phyloP scores from a whole-genome alignment of 495 filamentous ascomycete species.

The Penicillium paxilli region DNA sequence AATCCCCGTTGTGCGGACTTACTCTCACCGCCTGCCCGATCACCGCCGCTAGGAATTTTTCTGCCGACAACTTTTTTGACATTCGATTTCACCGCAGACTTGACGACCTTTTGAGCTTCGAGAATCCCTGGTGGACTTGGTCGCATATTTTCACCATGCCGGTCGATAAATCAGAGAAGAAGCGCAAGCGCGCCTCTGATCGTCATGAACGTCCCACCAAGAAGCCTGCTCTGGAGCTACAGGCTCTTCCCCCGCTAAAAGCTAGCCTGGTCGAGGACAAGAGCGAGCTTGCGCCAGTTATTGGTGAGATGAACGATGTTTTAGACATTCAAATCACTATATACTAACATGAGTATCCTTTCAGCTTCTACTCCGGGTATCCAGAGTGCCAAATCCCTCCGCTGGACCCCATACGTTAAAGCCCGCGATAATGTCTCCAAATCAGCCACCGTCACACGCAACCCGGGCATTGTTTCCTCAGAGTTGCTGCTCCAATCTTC shows the following conservation, averaged over 20 bases:
- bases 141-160: constrained; percentile 42
- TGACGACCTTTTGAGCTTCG: constrained; percentile 11
- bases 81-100: constrained; percentile 25
- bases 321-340: background rate
- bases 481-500: constrained; percentile 81
- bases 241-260: constrained; percentile 42
- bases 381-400: constrained; percentile 51
- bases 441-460: constrained; percentile 37
- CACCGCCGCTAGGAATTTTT: constrained; percentile 25
- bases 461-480: constrained; percentile 42
- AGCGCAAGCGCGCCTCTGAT: constrained; percentile 68
- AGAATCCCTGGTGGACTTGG: background rate
- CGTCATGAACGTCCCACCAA: constrained; percentile 59
- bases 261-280: constrained; percentile 60
- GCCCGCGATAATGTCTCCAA: constrained; percentile 38
- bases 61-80: constrained; percentile 25
- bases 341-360: constrained; percentile 8
- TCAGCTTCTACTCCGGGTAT: constrained; percentile 71
- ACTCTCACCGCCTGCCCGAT: constrained; percentile 26
- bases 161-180: constrained; percentile 59
- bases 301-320: constrained; percentile 30
- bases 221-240: constrained; percentile 56
- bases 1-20: background rate
- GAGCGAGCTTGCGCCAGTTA: constrained; percentile 61
- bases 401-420: constrained; percentile 66